Evolutionary conservation across 1,139 yeast species (phyloP).

Genomic region (Magnusiomyces magnusii): DNA sequence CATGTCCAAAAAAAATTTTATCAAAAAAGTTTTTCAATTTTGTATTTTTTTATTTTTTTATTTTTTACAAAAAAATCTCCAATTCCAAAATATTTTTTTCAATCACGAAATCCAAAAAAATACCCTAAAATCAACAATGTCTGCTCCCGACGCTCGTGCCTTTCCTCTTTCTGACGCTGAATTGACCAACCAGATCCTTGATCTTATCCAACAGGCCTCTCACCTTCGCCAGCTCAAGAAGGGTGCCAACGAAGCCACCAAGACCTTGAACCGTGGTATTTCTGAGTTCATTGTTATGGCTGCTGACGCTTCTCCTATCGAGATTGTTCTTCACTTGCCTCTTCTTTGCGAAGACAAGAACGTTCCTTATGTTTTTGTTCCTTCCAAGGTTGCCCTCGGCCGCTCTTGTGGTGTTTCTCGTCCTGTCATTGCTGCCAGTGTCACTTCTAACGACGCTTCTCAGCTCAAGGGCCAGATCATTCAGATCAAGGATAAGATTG

Average conservation of each 20-base stretch:
- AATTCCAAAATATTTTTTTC: neutral
- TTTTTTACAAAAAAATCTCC: neutral
- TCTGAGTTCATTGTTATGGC: constrained; percentile 99
- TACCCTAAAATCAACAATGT: constrained; percentile 20
- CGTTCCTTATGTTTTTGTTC: constrained; percentile 98
- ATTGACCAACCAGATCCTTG: constrained; percentile 93
- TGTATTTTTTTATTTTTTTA: neutral
- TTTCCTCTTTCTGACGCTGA: constrained; percentile 98
- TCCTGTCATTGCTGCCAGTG: constrained; percentile 98
- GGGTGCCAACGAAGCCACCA: constrained; percentile 99
- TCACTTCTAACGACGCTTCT: constrained; percentile 97
- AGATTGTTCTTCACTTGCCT: constrained; percentile 95
- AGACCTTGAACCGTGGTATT: constrained; percentile 99
- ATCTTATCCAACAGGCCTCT: constrained; percentile 96
- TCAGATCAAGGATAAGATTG: constrained; percentile 98
- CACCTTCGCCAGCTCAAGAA: constrained; percentile 97
- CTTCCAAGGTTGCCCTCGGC: constrained; percentile 97
- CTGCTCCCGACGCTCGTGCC: constrained; percentile 47
- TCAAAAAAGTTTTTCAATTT: neutral
- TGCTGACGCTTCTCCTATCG: constrained; percentile 99
- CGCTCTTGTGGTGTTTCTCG: constrained; percentile 99
- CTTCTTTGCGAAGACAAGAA: constrained; percentile 98
- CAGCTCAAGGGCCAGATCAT: constrained; percentile 96
- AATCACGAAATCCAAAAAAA: neutral
- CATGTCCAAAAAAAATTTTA: neutral